Percentiles rank a stretch among this genome's conserved stretches.
Conservation (phyloP, 257 asterid species). For the Solanum chilense region DNA sequence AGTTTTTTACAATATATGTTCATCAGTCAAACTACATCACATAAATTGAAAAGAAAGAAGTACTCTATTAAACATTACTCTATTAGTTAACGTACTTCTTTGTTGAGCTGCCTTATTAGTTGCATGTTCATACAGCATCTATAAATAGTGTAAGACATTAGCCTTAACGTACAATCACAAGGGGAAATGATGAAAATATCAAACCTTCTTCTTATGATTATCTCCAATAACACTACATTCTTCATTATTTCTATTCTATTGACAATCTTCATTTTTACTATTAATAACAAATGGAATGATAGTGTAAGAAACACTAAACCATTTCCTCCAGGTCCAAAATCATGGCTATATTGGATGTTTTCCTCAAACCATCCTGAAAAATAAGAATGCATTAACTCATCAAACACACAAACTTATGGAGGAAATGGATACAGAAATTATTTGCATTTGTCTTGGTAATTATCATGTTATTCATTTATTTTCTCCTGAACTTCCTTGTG, state of each 20-base stretch:
- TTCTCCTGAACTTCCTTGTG: conserved; percentile 15
- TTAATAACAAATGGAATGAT: not conserved
- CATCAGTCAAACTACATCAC: too few species aligned
- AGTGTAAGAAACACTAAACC: not conserved
- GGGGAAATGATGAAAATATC: too few species aligned
- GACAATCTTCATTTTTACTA: not conserved
- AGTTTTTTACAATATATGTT: too few species aligned
- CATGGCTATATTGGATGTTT: conserved; percentile 1
- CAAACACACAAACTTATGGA: conserved; percentile 6
- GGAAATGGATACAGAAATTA: conserved; percentile 6
- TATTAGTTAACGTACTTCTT: too few species aligned
- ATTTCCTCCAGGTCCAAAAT: conserved; percentile 4
- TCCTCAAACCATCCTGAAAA: not conserved
- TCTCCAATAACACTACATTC: not conserved
- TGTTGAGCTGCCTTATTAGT: too few species aligned
- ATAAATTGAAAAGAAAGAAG: too few species aligned
- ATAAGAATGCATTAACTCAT: not conserved
- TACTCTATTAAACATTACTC: too few species aligned
- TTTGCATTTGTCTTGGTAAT: not conserved
- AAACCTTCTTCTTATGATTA: too few species aligned
- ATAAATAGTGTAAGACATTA: too few species aligned
- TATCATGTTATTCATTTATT: conserved; percentile 1
- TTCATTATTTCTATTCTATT: not conserved
- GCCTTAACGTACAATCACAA: too few species aligned
- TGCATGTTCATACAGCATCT: too few species aligned